Percentiles rank a stretch among this genome's conserved stretches.
Conservation (phyloP, 805 yeast genomes). For the Priceomyces medius region DNA sequence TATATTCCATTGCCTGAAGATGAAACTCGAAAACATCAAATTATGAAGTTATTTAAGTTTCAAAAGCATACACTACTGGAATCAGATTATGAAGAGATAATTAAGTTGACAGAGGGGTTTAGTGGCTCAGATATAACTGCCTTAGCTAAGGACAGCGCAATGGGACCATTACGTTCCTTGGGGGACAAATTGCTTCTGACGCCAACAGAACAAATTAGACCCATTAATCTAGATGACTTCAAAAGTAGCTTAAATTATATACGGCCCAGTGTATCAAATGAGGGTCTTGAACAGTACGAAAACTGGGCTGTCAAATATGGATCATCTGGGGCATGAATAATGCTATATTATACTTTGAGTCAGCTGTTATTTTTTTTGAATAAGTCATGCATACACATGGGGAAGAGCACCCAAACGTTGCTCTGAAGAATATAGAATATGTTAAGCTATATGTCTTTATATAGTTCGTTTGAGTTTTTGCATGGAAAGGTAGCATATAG, state of each 20-base stretch:
- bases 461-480: neutral
- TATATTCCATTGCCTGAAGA: conserved; percentile 92
- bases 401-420: neutral
- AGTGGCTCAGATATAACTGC: conserved; percentile 96
- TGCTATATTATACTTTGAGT: neutral
- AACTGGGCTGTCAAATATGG: conserved; percentile 88
- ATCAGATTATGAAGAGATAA: conserved; percentile 58
- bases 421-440: neutral
- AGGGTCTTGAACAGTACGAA: conserved; percentile 76
- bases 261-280: conserved; percentile 83
- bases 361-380: neutral
- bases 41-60: conserved; percentile 61
- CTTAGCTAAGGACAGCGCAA: conserved; percentile 93
- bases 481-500: neutral
- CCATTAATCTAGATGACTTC: conserved; percentile 73
- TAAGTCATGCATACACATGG: neutral
- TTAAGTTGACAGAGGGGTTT: conserved; percentile 68
- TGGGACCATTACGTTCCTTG: conserved; percentile 90
- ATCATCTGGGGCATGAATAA: conserved; percentile 72
- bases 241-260: conserved; percentile 71
- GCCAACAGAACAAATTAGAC: conserved; percentile 73
- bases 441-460: neutral
- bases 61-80: conserved; percentile 71
- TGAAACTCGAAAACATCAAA: conserved; percentile 74
- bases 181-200: conserved; percentile 78